Evolutionary conservation across 768 basidiomycete species (phyloP), one percentile per base, ranked within the genome.

Genomic region (Amanita jacksonii): DNA sequence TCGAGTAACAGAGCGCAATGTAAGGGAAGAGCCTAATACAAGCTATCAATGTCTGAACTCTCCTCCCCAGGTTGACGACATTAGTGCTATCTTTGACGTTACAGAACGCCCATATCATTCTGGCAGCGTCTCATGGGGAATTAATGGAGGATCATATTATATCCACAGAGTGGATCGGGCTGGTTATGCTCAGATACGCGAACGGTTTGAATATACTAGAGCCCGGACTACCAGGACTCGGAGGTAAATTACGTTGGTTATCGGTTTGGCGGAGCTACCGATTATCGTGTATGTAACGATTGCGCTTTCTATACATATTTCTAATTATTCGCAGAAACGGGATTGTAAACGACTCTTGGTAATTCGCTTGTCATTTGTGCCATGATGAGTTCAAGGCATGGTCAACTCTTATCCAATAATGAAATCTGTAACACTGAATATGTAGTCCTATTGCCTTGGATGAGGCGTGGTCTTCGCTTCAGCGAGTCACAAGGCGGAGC

Each of bases 51-150:
- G 24, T 13, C 42, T 55, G 10, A 50, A 41, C 28, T 25, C 4
- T 19, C 28, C 23, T 15, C 27, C 25, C 4, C 51, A 85, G 82
- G 72, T 81, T 33, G 77, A 84, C 56, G 85, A 87, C 48, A 85
- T 90, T 41, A 77, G 78, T 46, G 76, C 84, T 7, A 91, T 92
- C 45, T 84, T 93, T 57, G 78, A 85, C 40, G 82, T 87, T 6
- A 73, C 72, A 27, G 80, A 83, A 57, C 69, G 70, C 20, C 63
- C 68, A 9, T 90, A 85, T 56, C 71, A 70, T 44, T 76, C 79
- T 3, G 86, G 84, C 15, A 76, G 77, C 44, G 87, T 90, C 27
- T 89, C 86, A 3, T 91, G 88, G 88, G 84, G 77, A 9, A 77
- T 75, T 46, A 70, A 67, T 28, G 75, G 77, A 1, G 86, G 86